phyloP scores from a whole-genome alignment of 2,329 filamentous ascomycete species.

The Aspergillus sp. region DNA sequence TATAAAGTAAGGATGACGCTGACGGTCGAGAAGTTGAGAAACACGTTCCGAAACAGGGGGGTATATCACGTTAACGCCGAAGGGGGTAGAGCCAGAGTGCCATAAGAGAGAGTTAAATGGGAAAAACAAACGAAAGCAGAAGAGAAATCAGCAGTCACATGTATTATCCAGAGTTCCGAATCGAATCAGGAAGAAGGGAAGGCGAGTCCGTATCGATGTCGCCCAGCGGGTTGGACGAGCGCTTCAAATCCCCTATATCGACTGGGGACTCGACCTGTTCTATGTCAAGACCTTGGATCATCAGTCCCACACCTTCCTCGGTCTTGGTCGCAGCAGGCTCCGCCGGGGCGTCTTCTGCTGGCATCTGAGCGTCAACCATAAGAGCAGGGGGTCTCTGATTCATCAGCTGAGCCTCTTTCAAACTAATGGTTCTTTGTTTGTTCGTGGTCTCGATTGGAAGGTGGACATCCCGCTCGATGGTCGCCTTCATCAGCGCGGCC shows the following conservation, averaged over 20 bases:
- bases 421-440: conserved; percentile 93
- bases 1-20: conserved; percentile 24
- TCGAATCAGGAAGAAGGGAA: conserved; percentile 34
- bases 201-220: conserved; percentile 31
- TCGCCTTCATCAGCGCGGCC: conserved; percentile 98
- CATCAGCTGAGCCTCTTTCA: conserved; percentile 85
- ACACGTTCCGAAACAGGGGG: conserved; percentile 35
- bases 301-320: conserved; percentile 39
- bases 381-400: conserved; percentile 87
- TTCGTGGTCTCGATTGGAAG: conserved; percentile 86
- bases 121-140: conserved; percentile 17
- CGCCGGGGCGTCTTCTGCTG: conserved; percentile 31
- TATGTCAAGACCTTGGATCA: conserved; percentile 39
- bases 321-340: conserved; percentile 19
- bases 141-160: conserved; percentile 6
- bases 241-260: conserved; percentile 17
- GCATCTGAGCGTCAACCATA: conserved; percentile 61
- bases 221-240: conserved; percentile 30
- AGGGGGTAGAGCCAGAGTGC: conserved; percentile 12
- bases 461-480: conserved; percentile 85
- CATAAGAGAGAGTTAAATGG: conserved; percentile 16
- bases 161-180: conserved; percentile 29
- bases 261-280: conserved; percentile 29
- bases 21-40: conserved; percentile 12
- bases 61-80: conserved; percentile 49